Evolutionary conservation across 176 grass and related monocot genomes (phyloP).

Genomic region (Leersia perrieri): DNA sequence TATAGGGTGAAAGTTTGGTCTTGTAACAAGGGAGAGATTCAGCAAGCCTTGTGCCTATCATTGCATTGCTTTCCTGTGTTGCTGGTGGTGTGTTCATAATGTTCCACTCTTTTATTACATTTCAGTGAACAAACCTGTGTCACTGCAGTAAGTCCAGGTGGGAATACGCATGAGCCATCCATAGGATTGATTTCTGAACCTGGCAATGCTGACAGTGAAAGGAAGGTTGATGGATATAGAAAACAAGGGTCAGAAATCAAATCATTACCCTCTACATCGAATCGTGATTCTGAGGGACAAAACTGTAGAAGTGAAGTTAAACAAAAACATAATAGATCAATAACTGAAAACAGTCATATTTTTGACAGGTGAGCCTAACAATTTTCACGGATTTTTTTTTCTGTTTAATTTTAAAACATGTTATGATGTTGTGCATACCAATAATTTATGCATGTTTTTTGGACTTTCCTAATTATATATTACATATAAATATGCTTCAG

Average conservation of each 20-base stretch:
- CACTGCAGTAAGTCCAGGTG: slow-evolving; percentile 28
- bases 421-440: neutral
- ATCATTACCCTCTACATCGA: slow-evolving; percentile 51
- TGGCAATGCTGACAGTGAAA: slow-evolving; percentile 35
- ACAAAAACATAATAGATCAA: slow-evolving; percentile 47
- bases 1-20: neutral
- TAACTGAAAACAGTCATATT: slow-evolving; percentile 43
- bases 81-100: slow-evolving; percentile 29
- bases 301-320: slow-evolving; percentile 40
- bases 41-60: slow-evolving; percentile 5
- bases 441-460: neutral
- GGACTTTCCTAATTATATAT: neutral
- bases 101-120: slow-evolving; percentile 24
- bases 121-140: slow-evolving; percentile 45
- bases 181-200: slow-evolving; percentile 12
- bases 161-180: neutral
- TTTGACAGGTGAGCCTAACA: slow-evolving; percentile 52
- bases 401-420: neutral
- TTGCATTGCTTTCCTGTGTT: neutral
- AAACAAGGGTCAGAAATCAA: slow-evolving; percentile 41
- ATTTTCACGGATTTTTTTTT: neutral
- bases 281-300: slow-evolving; percentile 41
- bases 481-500: neutral
- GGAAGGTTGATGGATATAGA: slow-evolving; percentile 29
- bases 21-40: slow-evolving; percentile 14